Conservation (phyloP, 2,329 filamentous ascomycete genomes). For the Ophiostoma angusticollis region DNA sequence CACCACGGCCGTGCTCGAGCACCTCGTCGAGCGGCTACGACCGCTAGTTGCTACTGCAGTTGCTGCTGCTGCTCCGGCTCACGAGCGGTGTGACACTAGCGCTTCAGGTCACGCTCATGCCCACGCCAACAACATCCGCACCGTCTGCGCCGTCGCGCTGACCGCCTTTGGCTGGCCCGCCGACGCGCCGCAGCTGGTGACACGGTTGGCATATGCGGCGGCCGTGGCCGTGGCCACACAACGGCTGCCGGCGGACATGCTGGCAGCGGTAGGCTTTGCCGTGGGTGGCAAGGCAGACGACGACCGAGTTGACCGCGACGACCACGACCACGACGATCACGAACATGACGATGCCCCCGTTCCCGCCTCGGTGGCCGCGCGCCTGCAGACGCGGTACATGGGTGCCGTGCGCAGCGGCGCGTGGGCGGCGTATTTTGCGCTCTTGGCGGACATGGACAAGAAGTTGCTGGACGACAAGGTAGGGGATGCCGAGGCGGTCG, state of each 20-base stretch:
- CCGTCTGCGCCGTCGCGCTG: too few species aligned
- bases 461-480: too few species aligned
- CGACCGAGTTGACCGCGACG: neutral
- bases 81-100: neutral
- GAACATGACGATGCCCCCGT: neutral
- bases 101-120: neutral
- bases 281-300: neutral
- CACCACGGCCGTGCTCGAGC: neutral
- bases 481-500: too few species aligned
- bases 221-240: neutral
- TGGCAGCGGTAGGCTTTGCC: too few species aligned
- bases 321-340: neutral
- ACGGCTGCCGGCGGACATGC: neutral
- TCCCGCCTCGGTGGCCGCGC: slow-evolving; percentile 1
- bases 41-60: neutral
- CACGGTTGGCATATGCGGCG: neutral
- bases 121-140: neutral
- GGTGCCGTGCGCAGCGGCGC: neutral
- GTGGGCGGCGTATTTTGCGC: too few species aligned
- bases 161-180: neutral
- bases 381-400: neutral
- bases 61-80: neutral
- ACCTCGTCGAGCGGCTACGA: neutral
- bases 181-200: neutral
- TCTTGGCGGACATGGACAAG: too few species aligned